Percentiles rank a stretch among this genome's conserved stretches.
Evolutionary conservation across 208 protist species (phyloP).

Genomic region (Angomonas deanei): DNA sequence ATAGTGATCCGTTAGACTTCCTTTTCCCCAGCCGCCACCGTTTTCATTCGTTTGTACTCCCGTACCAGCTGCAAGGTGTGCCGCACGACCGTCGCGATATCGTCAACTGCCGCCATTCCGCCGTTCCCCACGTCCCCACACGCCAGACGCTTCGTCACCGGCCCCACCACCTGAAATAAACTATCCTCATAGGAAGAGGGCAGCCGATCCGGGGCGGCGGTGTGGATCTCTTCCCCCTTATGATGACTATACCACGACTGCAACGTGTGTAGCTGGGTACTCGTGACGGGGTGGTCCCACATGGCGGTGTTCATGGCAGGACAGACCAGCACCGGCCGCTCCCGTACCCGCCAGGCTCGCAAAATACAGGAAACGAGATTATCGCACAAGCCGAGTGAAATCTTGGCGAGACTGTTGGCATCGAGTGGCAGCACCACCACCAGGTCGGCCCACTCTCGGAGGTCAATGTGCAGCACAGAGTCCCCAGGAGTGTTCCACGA

Average conservation of each 20-base stretch:
- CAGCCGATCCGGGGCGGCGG: neutral
- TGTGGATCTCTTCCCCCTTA: neutral
- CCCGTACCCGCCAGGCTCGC: slow-evolving; percentile 91
- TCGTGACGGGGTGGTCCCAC: slow-evolving; percentile 94
- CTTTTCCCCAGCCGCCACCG: no score
- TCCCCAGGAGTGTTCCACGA: slow-evolving; percentile 41
- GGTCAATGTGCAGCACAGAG: slow-evolving; percentile 88
- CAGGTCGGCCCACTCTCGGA: slow-evolving; percentile 94
- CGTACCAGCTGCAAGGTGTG: slow-evolving; percentile 69
- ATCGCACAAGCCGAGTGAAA: slow-evolving; percentile 92
- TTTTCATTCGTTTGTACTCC: slow-evolving; percentile 1
- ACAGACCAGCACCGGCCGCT: slow-evolving; percentile 92
- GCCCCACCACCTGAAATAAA: slow-evolving; percentile 85
- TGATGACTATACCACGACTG: slow-evolving; percentile 37
- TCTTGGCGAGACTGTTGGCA: slow-evolving; percentile 96
- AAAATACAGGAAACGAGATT: slow-evolving; percentile 94
- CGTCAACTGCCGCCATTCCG: slow-evolving; percentile 86
- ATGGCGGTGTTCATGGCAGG: slow-evolving; percentile 99
- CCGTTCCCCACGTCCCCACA: slow-evolving; percentile 94
- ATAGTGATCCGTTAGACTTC: no score
- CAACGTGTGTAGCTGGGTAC: slow-evolving; percentile 61
- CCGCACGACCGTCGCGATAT: slow-evolving; percentile 61
- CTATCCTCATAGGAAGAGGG: slow-evolving; percentile 31
- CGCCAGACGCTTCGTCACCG: slow-evolving; percentile 89
- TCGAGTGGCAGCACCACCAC: slow-evolving; percentile 95